Evolutionary conservation across 768 basidiomycete species (phyloP), one percentile per base, ranked within the genome.

Genomic region (Podaxis sp.): DNA sequence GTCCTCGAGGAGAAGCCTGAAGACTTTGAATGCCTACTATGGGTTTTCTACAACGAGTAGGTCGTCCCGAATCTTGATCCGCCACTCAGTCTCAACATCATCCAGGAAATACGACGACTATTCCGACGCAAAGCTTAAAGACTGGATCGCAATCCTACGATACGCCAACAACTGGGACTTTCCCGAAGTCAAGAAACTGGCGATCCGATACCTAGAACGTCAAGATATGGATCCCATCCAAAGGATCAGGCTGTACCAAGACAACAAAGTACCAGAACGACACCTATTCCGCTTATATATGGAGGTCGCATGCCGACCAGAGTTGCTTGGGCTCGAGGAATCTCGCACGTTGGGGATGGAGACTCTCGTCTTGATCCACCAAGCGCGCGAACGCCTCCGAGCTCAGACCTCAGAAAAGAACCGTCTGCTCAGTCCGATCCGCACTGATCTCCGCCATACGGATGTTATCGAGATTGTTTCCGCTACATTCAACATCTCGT

Each of bases 281-380:
- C 36, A 36, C 10, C 55, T 63, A 10, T 50, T 63, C 33, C 54
- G 55, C 2, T 55, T 56, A 0, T 63, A 63, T 50, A 36, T 56
- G 17, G 11, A 48, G 12, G 55, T 63, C 24, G 48, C 48, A 33
- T 26, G 4, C 5, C 30, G 62, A 1, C 20, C 33, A 15, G 62
- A 57, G 36, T 79, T 87, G 0, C 77, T 87, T 15, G 77, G 75
- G 0, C 72, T 83, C 1, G 77, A 77, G 7, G 91, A 91, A 61
- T 86, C 83, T 37, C 70, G 74, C 1, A 72, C 74, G 38, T 75
- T 93, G 22, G 85, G 86, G 66, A 49, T 86, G 68, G 82, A 87
- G 40, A 86, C 85, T 0, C 75, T 84, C 0, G 70, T 88, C 2
- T 76, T 71, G 46, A 74, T 90, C n/a, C 84, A 84, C 0, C 70